Conservation (phyloP, 164 flowering plant genomes). For the Dillenia turbinata region DNA sequence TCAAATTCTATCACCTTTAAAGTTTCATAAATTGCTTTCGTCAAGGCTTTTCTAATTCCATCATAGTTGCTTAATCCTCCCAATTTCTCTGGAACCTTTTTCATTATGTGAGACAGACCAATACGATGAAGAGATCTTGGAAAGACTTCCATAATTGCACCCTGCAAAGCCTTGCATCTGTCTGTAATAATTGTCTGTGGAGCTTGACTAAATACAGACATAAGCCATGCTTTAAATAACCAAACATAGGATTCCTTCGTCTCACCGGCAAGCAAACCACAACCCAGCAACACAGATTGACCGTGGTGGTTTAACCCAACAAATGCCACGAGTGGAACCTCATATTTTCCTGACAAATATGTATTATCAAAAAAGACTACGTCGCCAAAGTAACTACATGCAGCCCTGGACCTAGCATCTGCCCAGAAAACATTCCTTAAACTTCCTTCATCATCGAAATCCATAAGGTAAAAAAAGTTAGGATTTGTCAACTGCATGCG, state of each 20-base stretch:
- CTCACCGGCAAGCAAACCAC: conserved; percentile 43
- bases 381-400: conserved; percentile 46
- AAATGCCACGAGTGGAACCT: conserved; percentile 39
- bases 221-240: conserved; percentile 59
- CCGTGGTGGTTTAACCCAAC: conserved; percentile 53
- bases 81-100: conserved; percentile 24
- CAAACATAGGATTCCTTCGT: conserved; percentile 42
- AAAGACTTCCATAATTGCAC: conserved; percentile 41
- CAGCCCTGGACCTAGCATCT: conserved; percentile 41
- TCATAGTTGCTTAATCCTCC: conserved; percentile 31
- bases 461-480: conserved; percentile 45
- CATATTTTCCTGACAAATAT: conserved; percentile 32
- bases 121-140: conserved; percentile 44
- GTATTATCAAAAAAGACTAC: conserved; percentile 43
- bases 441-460: conserved; percentile 43
- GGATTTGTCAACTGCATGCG: conserved; percentile 35
- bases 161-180: conserved; percentile 27
- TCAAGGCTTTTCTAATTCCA: conserved; percentile 21
- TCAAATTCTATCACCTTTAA: conserved; percentile 40
- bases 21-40: conserved; percentile 26
- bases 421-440: conserved; percentile 54
- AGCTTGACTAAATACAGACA: conserved; percentile 41
- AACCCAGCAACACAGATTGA: conserved; percentile 42
- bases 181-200: conserved; percentile 45
- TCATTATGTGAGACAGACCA: conserved; percentile 29